phyloP scores from a whole-genome alignment of 495 filamentous ascomycete species.

The Aspergillus coremiiformis region DNA sequence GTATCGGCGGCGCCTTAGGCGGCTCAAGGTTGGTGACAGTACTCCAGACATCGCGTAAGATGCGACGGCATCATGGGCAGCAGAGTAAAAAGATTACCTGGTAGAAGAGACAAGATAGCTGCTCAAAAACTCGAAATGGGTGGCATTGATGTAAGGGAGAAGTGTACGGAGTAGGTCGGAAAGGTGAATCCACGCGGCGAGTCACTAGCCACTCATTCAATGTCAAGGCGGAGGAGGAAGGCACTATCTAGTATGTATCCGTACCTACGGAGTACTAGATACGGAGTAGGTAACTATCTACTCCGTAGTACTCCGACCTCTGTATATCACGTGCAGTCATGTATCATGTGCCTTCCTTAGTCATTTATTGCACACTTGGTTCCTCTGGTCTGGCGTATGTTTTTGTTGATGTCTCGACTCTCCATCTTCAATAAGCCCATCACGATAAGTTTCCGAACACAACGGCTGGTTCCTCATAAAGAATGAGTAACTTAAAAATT shows the following conservation, averaged over 20 bases:
- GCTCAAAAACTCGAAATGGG: background rate
- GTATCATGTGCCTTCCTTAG: background rate
- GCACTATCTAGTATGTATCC: too few relatives aligned
- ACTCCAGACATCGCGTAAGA: slow-evolving; percentile 19
- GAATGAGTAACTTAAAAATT: background rate
- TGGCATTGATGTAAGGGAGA: background rate
- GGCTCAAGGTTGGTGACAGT: slow-evolving; percentile 17
- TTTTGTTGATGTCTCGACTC: slow-evolving; percentile 35
- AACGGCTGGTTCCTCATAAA: background rate
- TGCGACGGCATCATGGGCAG: slow-evolving; percentile 25
- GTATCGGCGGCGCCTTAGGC: slow-evolving; percentile 23
- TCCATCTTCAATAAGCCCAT: slow-evolving; percentile 9
- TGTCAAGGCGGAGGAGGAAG: background rate
- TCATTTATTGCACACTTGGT: slow-evolving; percentile 13
- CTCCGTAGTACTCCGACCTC: too few relatives aligned
- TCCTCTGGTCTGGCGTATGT: slow-evolving; percentile 21
- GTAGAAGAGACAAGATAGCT: background rate
- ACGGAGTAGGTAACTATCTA: too few relatives aligned
- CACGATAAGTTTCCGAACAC: background rate
- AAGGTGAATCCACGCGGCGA: background rate
- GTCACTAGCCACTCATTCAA: background rate
- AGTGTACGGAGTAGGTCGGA: background rate
- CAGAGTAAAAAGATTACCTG: background rate
- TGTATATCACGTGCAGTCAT: background rate
- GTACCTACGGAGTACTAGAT: too few relatives aligned